Base-by-base conservation (phyloP, 2,329 filamentous ascomycete species). In the Penicillium decumbens region DNA sequence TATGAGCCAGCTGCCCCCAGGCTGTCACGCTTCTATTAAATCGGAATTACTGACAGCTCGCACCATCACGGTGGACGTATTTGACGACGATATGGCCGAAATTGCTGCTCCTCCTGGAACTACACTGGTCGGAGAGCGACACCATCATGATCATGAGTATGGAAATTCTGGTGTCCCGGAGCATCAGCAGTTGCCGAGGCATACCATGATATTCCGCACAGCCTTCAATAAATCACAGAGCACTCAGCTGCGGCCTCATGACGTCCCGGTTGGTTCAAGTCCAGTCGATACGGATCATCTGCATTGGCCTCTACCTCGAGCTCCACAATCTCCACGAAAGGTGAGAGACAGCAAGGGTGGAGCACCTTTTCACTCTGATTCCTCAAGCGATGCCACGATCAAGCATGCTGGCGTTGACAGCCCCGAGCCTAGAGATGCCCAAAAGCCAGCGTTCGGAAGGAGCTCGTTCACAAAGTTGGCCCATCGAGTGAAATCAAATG, bases 41-140 rank as follows among this genome's bases (percentile, higher is more conserved):
- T 70, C 72, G 1, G 72, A 76, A 40, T 58, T 67, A 12, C 58
- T 75, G 41, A 75, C 71, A 3, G 68, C 73, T 6, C 71, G 71
- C 47, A 76, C 73, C 1, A 74, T 76, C 43, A 74, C 72, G 2
- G 73, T 76, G 7, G 72, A 76, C 50, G 67, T 76, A 15, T 75
- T 67, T 48, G 72, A 74, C 53, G 63, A 71, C 13, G 65, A 72
- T 28, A 69, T 59, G 42, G 64, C 70, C 20, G 68, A 75, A 40
- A 72, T 76, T 39, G 62, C 65, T 35, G 65, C 74, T 25, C 74
- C 74, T 12, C 74, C 73, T 13, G 74, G 74, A 4, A 75, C 72
- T 1, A 70, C 70, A 47, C 69, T 76, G 63, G 59, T 76, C 35
- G 72, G 72, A 45, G 73, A 76, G 58, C 66, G 66, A 27, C 70